Evolutionary conservation across 1,139 yeast species (phyloP), one percentile per base, ranked within the genome.

Genomic region (Suhomyces taliae): DNA sequence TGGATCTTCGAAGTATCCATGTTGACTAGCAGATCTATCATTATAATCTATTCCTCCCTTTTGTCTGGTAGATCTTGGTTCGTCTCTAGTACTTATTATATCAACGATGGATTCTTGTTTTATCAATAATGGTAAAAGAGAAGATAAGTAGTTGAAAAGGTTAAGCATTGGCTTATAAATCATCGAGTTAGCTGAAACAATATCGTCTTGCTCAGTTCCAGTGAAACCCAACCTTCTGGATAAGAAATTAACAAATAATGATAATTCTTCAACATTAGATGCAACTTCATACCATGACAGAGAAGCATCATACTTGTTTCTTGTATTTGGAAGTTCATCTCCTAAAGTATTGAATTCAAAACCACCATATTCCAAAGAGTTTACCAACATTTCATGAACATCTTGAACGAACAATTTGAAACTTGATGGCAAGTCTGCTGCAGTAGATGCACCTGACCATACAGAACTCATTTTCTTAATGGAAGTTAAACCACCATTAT

Each of bases 341-440:
- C 72, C 75, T 3, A 55, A 42, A 2, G 52, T 60, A 53, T 68
- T 66, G 49, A 72, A 72, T 45, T 73, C 77, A 6, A 71, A 56
- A 0, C 78, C 79, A 41, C 61, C 67, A 3, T 47, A 52, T 1
- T 55, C 45, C 11, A 74, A 59, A 1, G 67, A 56, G 6, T 64
- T 65, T 1, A 56, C 52, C 27, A 76, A 56, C 66, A 72, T 65
- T 27, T 63, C 59, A 44, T 73, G 67, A 0, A 75, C 70, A 59
- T 78, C 82, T 52, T 78, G 77, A n/a, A 77, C 81, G 47, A 75
- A 78, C n/a, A 78, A 55, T 45, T 74, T 76, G 60, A 78, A 78
- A 12, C 62, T 55, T 1, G 80, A 69, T 0, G 76, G 71, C 1
- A 58, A 55, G 2, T 58, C 54, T 3, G 56, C 51, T 3, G 37